Evolutionary conservation across 2,329 filamentous ascomycete genomes (phyloP), one percentile per base, ranked within the genome.

Genomic region (Aureobasidium lini): DNA sequence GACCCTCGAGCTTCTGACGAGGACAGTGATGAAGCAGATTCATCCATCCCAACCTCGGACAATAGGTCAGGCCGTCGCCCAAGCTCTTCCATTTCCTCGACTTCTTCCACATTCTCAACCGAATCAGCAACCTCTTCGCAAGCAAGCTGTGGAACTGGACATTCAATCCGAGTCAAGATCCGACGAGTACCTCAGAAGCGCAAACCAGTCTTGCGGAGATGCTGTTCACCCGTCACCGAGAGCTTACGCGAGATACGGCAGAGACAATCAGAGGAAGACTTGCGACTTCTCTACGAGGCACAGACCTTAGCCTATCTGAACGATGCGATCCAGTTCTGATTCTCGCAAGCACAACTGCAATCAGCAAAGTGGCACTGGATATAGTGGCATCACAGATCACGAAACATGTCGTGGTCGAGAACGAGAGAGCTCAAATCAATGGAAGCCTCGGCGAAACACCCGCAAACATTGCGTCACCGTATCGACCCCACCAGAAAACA

Each of bases 231-330:
- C 3, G 62, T 63, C 23, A 48, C 28, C 10, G 59, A 48, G 23
- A 57, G 68, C 7, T 59, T 71, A 29, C 66, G 69, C 32, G 68
- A 71, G 11, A 61, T 71, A 18, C 59, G 68, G n/a, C 60, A 66
- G 9, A 63, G 64, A 53, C 59, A 67, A 28, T 71, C 69, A 3
- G 69, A 71, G 29, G 67, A 67, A 56, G 59, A 61, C 40, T 60
- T 71, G 32, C 65, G 68, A 42, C 60, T 57, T 8, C 57, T 69
- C 16, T 71, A 71, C 48, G 69, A 71, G 60, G 58, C 62, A 18
- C 69, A 70, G 59, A 70, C 69, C 10, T 40, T 66, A n/a, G 63
- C 66, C 3, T 71, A 71, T 53, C 60, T 71, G n/a, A 64, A 68
- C 23, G 63, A 61, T 29, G 53, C 53, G 15, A 62, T 64, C 18